Percentiles rank a stretch among this genome's conserved stretches.
Evolutionary conservation across 2,329 filamentous ascomycete genomes (phyloP).

Genomic region (Nigrospora osmanthi): DNA sequence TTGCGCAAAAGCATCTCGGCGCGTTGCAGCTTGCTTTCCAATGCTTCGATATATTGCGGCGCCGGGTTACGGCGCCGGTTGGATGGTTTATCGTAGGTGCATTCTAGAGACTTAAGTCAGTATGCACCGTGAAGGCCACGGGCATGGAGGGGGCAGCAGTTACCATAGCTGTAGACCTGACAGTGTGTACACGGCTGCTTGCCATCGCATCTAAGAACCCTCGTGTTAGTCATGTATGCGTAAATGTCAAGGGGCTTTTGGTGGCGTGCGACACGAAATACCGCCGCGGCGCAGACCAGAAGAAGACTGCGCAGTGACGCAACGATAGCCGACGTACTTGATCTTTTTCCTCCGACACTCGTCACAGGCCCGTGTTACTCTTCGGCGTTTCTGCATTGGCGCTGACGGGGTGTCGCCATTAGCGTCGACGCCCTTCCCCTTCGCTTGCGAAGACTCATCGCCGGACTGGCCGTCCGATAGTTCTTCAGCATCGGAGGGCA

Average conservation of each 20-base stretch:
- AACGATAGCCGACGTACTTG: conserved; percentile 39
- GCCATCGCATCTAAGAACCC: conserved; percentile 46
- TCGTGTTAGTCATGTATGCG: no score
- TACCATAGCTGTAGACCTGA: conserved; percentile 97
- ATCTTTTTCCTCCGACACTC: conserved; percentile 63
- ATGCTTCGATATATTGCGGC: conserved; percentile 85
- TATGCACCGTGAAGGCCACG: no score
- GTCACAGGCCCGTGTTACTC: conserved; percentile 75
- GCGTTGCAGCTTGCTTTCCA: conserved; percentile 75
- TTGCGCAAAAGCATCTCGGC: conserved; percentile 73
- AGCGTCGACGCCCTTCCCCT: conserved; percentile 14
- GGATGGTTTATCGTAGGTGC: conserved; percentile 91
- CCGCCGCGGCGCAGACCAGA: background rate
- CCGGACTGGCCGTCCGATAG: conserved; percentile 17
- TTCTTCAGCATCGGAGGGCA: conserved; percentile 29
- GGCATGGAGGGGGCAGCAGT: conserved; percentile 15
- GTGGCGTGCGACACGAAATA: no score
- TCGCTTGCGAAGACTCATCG: conserved; percentile 21
- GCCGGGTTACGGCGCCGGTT: conserved; percentile 85
- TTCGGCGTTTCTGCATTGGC: conserved; percentile 67
- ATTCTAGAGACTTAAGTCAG: conserved; percentile 48
- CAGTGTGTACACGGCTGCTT: conserved; percentile 92
- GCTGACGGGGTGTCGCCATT: conserved; percentile 30
- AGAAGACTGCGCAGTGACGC: background rate
- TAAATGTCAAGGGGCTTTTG: no score